Percentiles rank a stretch among this genome's conserved stretches.
Conservation (phyloP, 2,329 filamentous ascomycete species). For the Hymenotorrendiella dingleyae region DNA sequence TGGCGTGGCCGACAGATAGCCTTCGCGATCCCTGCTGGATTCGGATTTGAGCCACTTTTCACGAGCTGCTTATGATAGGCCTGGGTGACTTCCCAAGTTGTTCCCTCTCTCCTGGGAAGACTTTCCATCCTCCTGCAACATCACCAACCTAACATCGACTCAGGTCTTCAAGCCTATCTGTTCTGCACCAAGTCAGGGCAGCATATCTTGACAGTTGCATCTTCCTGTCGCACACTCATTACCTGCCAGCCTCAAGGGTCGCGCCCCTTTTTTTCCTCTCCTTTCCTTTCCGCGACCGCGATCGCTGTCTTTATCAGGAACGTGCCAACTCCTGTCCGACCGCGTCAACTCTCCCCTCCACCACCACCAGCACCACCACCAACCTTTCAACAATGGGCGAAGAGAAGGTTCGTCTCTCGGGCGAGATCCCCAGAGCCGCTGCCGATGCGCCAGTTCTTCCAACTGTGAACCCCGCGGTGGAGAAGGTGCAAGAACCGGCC, state of each 20-base stretch:
- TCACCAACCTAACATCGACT: too few relatives aligned
- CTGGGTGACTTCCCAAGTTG: background rate
- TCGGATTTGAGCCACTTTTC: too few relatives aligned
- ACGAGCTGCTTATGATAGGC: too few relatives aligned
- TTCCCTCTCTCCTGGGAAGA: too few relatives aligned
- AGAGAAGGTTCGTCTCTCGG: slow-evolving; percentile 80
- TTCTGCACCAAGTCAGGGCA: background rate
- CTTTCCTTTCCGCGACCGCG: slow-evolving; percentile 18
- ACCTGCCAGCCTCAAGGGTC: slow-evolving; percentile 5
- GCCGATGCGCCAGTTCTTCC: slow-evolving; percentile 62
- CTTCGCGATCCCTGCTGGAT: too few relatives aligned
- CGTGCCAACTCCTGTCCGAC: slow-evolving; percentile 11
- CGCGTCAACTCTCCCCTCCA: background rate
- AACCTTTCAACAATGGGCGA: slow-evolving; percentile 50
- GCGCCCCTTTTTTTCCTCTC: too few relatives aligned
- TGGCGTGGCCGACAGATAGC: too few relatives aligned
- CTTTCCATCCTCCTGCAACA: too few relatives aligned
- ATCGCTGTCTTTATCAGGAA: slow-evolving; percentile 10
- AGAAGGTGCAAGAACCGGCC: slow-evolving; percentile 57
- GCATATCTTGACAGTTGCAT: background rate
- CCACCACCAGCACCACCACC: slow-evolving; percentile 10
- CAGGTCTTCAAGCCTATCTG: too few relatives aligned
- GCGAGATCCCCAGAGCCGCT: slow-evolving; percentile 61
- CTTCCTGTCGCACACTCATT: slow-evolving; percentile 12
- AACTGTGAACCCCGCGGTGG: slow-evolving; percentile 61